Base-by-base conservation (phyloP, 1,139 yeast species). In the Candida neerlandica region DNA sequence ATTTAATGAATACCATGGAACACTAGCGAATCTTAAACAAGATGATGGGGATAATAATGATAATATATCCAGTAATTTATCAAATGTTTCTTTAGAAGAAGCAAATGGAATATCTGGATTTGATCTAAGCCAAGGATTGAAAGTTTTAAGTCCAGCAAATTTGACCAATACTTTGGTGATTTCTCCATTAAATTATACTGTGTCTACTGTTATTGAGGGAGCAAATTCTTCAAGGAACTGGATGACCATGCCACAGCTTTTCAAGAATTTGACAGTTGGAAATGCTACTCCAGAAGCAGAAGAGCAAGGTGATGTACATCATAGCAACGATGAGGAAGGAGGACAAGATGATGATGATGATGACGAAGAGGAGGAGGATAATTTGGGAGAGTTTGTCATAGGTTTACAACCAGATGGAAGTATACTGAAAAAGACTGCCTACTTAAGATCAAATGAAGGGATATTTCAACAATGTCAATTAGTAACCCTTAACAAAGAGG, bases 161-260 rank as follows among this genome's bases (percentile, higher is more conserved):
- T 54, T 73, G 19, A 70, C 79, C 2, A 72, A 69, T 50, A 70
- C 65, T 42, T 61, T 73, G 45, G 73, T 74, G 7, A 66, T 73
- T 11, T 72, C 64, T 69, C 80, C 80, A 0, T 52, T 75, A 11
- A 70, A 65, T 49, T 66, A 62, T 42, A 73, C 79, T 0, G 63
- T 75, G 46, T 70, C 64, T 46, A 71, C 72, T 30, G 64, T 75
- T 61, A 62, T 59, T 52, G 65, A 58, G 12, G 43, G 50, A 30
- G 42, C 39, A 12, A 27, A 35, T 9, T 18, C 37, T 21, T 26
- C 40, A 14, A 29, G 43, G 15, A 15, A 34, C n/a, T 63, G 74
- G 74, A 49, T 66, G 39, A 54, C 65, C 37, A 55, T 67, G 32
- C 71, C 72, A 1, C 61, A 63, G 23, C 58, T 64, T 48, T 50